phyloP scores from a whole-genome alignment of 345 rosid species.

The Excoecaria agallocha region DNA sequence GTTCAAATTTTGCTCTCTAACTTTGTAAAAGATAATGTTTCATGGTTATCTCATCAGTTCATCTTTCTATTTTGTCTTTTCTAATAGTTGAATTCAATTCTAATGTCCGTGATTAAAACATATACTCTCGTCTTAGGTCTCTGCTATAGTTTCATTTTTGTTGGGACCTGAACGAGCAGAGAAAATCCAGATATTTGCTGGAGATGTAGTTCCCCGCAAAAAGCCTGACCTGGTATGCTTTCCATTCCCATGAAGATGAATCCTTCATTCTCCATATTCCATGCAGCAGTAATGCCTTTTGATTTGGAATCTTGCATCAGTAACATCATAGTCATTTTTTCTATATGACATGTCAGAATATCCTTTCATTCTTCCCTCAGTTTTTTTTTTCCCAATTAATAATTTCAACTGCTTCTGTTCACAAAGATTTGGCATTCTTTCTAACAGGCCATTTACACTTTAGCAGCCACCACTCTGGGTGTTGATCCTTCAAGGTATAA shows the following conservation, averaged over 20 bases:
- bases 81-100: conserved; percentile 4
- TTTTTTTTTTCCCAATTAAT: neutral
- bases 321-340: conserved; percentile 2
- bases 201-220: conserved; percentile 87
- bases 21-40: neutral
- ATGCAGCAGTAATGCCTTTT: neutral
- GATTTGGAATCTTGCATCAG: neutral
- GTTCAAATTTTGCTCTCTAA: conserved; percentile 6
- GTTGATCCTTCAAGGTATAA: conserved; percentile 85
- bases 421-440: conserved; percentile 15
- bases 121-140: conserved; percentile 49
- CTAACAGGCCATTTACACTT: conserved; percentile 71
- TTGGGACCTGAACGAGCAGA: conserved; percentile 84
- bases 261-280: neutral
- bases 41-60: neutral
- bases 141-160: conserved; percentile 86
- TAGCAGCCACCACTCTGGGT: conserved; percentile 84
- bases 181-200: conserved; percentile 87
- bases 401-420: conserved; percentile 1
- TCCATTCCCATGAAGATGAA: neutral
- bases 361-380: neutral
- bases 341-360: neutral
- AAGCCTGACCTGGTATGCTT: conserved; percentile 83
- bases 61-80: neutral
- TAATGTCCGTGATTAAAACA: conserved; percentile 6